Evolutionary conservation across 2,329 filamentous ascomycete species (phyloP).

Genomic region (Meredithiella fracta): DNA sequence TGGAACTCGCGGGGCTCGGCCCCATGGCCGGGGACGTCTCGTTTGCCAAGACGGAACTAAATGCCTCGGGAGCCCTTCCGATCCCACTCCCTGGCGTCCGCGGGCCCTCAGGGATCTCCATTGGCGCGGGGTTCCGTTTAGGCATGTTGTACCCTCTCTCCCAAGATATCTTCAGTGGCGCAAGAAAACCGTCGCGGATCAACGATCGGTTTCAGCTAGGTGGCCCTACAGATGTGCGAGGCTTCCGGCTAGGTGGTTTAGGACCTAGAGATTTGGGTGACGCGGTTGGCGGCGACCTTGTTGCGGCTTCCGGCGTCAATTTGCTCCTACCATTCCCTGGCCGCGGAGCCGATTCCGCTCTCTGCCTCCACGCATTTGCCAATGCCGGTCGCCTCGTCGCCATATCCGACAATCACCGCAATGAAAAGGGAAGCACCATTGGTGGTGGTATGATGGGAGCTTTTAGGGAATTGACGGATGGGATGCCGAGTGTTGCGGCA

Average conservation of each 20-base stretch:
- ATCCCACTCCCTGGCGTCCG: constrained; percentile 53
- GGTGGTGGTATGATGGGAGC: constrained; percentile 31
- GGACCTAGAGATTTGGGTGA: constrained; percentile 77
- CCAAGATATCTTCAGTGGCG: constrained; percentile 27
- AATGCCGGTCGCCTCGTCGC: constrained; percentile 78
- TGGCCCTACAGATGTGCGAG: constrained; percentile 84
- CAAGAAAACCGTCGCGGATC: constrained; percentile 54
- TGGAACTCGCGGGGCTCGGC: constrained; percentile 78
- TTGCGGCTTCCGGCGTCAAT: constrained; percentile 75
- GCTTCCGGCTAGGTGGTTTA: constrained; percentile 77
- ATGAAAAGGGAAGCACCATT: constrained; percentile 31
- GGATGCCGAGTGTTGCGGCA: constrained; percentile 68
- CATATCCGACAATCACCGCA: constrained; percentile 29
- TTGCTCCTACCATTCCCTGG: constrained; percentile 72
- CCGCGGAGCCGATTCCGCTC: constrained; percentile 63
- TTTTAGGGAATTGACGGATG: constrained; percentile 51
- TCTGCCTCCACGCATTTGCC: constrained; percentile 78
- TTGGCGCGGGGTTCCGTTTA: constrained; percentile 66
- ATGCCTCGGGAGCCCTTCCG: constrained; percentile 60
- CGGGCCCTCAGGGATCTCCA: constrained; percentile 58
- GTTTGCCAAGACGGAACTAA: constrained; percentile 86
- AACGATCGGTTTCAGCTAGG: constrained; percentile 94
- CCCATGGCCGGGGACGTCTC: constrained; percentile 73
- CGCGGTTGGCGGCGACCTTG: constrained; percentile 79
- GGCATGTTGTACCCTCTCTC: constrained; percentile 74